Evolutionary conservation across 2,329 filamentous ascomycete genomes (phyloP), one percentile per base, ranked within the genome.

Genomic region (Pseudogymnoascus sp.): DNA sequence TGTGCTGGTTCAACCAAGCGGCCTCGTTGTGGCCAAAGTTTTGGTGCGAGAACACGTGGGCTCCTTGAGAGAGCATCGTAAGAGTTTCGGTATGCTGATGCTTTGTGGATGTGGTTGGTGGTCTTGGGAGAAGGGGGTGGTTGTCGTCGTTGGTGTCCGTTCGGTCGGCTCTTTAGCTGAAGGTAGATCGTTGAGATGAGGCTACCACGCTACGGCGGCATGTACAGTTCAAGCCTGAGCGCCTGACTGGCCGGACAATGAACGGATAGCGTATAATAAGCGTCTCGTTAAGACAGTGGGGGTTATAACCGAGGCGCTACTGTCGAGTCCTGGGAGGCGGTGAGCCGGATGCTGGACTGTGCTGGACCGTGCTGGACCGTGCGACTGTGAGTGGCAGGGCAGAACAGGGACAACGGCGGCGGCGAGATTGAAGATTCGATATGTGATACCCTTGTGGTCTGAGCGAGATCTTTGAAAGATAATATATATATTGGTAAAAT

Each of bases 41-140:
- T 71, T 87, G 86, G 72, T 89, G 86, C 67, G 83, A 85, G 75
- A 88, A 89, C 71, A 87, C 80, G 75, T 86, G 85, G 70, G 83
- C 78, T 72, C 83, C 81, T 42, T 60, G 59, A 25, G 59, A 60
- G 79, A 87, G 84, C 85, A 88, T 88, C 67, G 65, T 74, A 72
- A 40, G 40, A 38, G 40, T 16, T 37, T 38, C n/a, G 21, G 36
- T 11, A 60, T 21, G 28, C 50, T 34, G 36, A 38, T 60, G 34
- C 25, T 42, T 40, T 38, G 18, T 18, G 34, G 16, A 25, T 60
- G 21, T 53, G 28, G 12, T 40, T 38, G 23, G 21, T 60, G 11
- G 16, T 40, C 44, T 50, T 25, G 23, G 34, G 38, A 42, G 40
- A 11, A 40, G 38, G 21, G 59, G 21, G 18, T 14, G 36, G 21